These are phyloP conservation scores for Tuber microsphaerosporum DNA, from an alignment of 495 filamentous ascomycete genomes.

Conservation along the genomic window DNA sequence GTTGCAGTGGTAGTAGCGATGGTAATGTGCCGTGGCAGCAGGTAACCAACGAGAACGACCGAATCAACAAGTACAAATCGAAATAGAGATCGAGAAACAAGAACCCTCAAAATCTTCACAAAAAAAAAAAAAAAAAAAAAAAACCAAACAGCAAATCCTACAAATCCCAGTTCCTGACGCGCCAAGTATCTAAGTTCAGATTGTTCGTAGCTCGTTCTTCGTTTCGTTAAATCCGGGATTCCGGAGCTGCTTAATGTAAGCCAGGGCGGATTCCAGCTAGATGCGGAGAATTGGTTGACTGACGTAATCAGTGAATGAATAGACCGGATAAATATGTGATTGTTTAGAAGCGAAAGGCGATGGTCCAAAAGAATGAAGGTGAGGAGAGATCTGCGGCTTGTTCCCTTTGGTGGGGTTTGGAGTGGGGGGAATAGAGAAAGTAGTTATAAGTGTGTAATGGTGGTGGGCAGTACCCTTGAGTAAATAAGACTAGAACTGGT, in stretches of 20 bases:
- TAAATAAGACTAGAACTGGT: background rate
- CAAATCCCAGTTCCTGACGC: constrained; percentile 20
- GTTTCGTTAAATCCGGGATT: constrained; percentile 32
- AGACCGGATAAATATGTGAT: constrained; percentile 28
- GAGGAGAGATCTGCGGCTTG: constrained; percentile 6
- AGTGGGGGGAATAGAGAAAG: background rate
- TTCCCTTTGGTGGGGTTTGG: background rate
- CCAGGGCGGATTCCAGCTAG: constrained; percentile 27
- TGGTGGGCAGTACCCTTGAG: constrained; percentile 3
- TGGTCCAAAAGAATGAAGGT: constrained; percentile 24
- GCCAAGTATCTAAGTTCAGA: constrained; percentile 28
- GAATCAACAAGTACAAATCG: constrained; percentile 10
- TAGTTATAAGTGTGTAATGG: background rate
- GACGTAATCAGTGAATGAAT: constrained; percentile 25
- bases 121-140: background rate
- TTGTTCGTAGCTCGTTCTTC: constrained; percentile 34
- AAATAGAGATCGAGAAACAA: constrained; percentile 11
- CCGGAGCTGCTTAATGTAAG: constrained; percentile 20
- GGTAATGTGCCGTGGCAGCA: constrained; percentile 17
- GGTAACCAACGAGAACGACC: constrained; percentile 8
- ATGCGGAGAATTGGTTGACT: constrained; percentile 35
- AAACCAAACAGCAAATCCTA: constrained; percentile 30
- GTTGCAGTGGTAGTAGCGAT: constrained; percentile 12
- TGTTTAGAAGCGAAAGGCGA: constrained; percentile 16
- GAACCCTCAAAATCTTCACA: constrained; percentile 8